phyloP scores from a whole-genome alignment of 2,329 filamentous ascomycete genomes.

The Phialophora chinensis region DNA sequence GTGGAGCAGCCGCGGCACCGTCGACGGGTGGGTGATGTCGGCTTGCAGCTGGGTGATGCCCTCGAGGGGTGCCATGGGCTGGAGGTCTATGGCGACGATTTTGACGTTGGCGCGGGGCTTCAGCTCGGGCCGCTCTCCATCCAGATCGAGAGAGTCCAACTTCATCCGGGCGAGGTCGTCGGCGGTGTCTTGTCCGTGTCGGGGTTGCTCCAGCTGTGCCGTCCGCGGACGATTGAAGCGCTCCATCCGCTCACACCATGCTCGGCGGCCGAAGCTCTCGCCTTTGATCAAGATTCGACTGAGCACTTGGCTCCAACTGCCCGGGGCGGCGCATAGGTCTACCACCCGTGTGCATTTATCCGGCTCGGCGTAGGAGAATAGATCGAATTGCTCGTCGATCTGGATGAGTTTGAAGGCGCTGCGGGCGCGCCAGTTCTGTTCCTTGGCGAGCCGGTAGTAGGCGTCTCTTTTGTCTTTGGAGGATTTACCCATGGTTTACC shows the following conservation, averaged over 20 bases:
- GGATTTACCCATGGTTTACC: slow-evolving; percentile 79
- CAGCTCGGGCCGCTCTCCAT: slow-evolving; percentile 42
- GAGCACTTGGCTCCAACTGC: slow-evolving; percentile 96
- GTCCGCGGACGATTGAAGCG: slow-evolving; percentile 47
- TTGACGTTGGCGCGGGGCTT: slow-evolving; percentile 74
- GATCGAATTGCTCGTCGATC: slow-evolving; percentile 92
- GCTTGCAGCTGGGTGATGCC: slow-evolving; percentile 91
- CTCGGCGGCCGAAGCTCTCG: slow-evolving; percentile 82
- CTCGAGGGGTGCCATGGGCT: slow-evolving; percentile 91
- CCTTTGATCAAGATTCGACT: slow-evolving; percentile 92
- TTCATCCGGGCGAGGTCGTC: slow-evolving; percentile 22
- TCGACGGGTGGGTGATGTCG: slow-evolving; percentile 96
- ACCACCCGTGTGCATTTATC: slow-evolving; percentile 87
- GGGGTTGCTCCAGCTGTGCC: slow-evolving; percentile 58
- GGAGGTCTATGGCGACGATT: slow-evolving; percentile 93
- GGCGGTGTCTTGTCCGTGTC: neutral
- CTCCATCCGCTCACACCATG: slow-evolving; percentile 85
- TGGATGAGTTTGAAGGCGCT: slow-evolving; percentile 98
- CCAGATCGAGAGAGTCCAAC: slow-evolving; percentile 41
- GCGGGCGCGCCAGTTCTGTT: slow-evolving; percentile 96
- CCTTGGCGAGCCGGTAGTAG: slow-evolving; percentile 96
- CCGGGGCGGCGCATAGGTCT: slow-evolving; percentile 92
- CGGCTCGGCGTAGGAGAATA: slow-evolving; percentile 69
- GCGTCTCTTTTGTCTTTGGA: slow-evolving; percentile 99
- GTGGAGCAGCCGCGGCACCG: slow-evolving; percentile 83